These are phyloP conservation scores for Neonectria punicea DNA, from an alignment of 2,329 filamentous ascomycete genomes.

Conservation along the genomic window DNA sequence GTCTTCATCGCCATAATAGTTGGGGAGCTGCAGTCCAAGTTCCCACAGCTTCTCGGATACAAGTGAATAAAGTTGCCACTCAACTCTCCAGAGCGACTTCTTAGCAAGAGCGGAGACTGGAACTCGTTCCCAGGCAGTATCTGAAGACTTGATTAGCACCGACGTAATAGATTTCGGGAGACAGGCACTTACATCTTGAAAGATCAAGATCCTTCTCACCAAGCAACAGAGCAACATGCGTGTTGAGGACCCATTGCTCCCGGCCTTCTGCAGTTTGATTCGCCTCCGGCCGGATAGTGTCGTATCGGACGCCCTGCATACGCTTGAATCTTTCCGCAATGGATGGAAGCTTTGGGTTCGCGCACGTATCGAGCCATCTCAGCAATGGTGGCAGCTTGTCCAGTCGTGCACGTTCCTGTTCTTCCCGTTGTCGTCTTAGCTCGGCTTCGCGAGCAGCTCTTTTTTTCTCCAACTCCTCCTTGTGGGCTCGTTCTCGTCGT, in stretches of 20 bases:
- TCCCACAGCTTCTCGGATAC: conserved; percentile 61
- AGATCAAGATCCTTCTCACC: conserved; percentile 72
- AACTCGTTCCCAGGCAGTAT: conserved; percentile 68
- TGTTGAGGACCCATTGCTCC: conserved; percentile 74
- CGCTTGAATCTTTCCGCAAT: conserved; percentile 65
- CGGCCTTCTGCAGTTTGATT: conserved; percentile 66
- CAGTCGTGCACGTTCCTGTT: conserved; percentile 65
- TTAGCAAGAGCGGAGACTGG: conserved; percentile 66
- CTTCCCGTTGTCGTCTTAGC: conserved; percentile 60
- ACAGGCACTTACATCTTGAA: conserved; percentile 63
- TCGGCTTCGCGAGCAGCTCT: conserved; percentile 63
- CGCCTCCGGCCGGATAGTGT: conserved; percentile 66
- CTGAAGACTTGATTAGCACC: conserved; percentile 46
- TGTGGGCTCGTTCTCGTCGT: conserved; percentile 54
- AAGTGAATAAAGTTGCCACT: conserved; percentile 67
- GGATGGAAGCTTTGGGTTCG: conserved; percentile 61
- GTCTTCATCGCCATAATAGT: conserved; percentile 60
- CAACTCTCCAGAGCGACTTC: conserved; percentile 67
- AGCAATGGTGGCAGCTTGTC: conserved; percentile 69
- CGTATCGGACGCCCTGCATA: conserved; percentile 71
- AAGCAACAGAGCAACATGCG: conserved; percentile 70
- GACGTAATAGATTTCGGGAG: neutral
- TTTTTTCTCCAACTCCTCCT: conserved; percentile 60
- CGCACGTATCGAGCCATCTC: conserved; percentile 66
- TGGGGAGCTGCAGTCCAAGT: conserved; percentile 63